These are phyloP conservation scores for Cyberlindnera mycetangii DNA, from an alignment of 805 yeast genomes.

Conservation along the genomic window DNA sequence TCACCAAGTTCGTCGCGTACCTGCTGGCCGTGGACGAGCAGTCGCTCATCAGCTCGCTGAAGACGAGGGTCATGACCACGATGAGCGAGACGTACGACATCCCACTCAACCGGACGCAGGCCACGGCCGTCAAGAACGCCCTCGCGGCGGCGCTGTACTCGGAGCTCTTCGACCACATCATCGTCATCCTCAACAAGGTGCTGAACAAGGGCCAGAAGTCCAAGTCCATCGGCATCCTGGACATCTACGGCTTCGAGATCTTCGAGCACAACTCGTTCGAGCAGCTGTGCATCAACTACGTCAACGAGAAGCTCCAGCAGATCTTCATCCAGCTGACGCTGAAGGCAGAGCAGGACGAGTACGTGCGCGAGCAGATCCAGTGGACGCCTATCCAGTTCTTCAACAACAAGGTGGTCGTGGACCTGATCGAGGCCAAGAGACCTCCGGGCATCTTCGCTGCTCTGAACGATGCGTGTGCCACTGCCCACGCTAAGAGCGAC, in stretches of 20 bases:
- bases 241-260: constrained; percentile 95
- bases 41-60: constrained; percentile 61
- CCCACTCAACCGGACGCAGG: constrained; percentile 88
- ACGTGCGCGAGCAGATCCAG: constrained; percentile 88
- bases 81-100: constrained; percentile 90
- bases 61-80: constrained; percentile 85
- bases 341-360: constrained; percentile 97
- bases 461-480: constrained; percentile 93
- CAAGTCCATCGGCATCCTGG: constrained; percentile 88
- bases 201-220: constrained; percentile 44
- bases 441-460: constrained; percentile 98
- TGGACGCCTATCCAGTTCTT: constrained; percentile 98
- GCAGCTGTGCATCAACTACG: constrained; percentile 93
- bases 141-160: constrained; percentile 91
- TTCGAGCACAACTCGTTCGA: constrained; percentile 94
- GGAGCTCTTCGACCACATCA: constrained; percentile 95
- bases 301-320: constrained; percentile 93
- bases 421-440: constrained; percentile 85
- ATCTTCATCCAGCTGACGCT: constrained; percentile 93
- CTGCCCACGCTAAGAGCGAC: constrained; percentile 95
- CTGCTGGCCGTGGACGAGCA: constrained; percentile 75
- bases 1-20: constrained; percentile 94
- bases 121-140: constrained; percentile 93
- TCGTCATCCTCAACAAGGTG: constrained; percentile 81
- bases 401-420: constrained; percentile 95